A percentile compares a stretch with the other conserved stretches of the same genome.
These are phyloP conservation scores for Herpotrichia juniperi DNA, from an alignment of 2,329 filamentous ascomycete species.

Conservation along the genomic window DNA sequence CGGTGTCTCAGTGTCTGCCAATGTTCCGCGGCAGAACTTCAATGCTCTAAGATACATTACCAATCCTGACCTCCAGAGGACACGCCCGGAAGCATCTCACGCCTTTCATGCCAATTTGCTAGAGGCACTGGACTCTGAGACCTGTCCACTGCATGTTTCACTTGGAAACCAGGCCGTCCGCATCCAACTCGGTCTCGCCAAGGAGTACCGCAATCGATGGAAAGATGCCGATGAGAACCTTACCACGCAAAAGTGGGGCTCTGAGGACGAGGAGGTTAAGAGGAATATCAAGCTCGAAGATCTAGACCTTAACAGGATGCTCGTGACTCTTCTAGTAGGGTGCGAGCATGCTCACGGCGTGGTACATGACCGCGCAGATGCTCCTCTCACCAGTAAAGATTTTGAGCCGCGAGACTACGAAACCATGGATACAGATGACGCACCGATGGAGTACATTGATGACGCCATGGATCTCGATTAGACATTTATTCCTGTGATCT, in stretches of 20 bases:
- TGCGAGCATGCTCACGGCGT: conserved; percentile 62
- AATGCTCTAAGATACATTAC: conserved; percentile 41
- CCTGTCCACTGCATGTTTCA: conserved; percentile 62
- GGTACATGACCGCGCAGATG: conserved; percentile 34
- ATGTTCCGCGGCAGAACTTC: conserved; percentile 23
- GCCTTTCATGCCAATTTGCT: conserved; percentile 75
- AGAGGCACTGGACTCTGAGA: conserved; percentile 61
- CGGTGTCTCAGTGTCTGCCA: conserved; percentile 57
- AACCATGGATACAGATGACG: conserved; percentile 22
- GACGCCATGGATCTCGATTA: conserved; percentile 45
- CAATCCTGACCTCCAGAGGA: conserved; percentile 29
- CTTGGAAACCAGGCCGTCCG: conserved; percentile 63
- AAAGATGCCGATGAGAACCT: conserved; percentile 66
- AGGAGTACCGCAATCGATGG: conserved; percentile 75
- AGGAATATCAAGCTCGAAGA: conserved; percentile 57
- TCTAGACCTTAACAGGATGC: conserved; percentile 67
- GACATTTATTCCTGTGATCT: too few species aligned
- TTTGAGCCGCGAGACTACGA: conserved; percentile 23
- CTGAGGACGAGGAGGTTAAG: conserved; percentile 26
- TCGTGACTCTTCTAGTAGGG: conserved; percentile 62
- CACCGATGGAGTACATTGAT: conserved; percentile 40
- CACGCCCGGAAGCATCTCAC: conserved; percentile 48
- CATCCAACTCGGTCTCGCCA: conserved; percentile 67
- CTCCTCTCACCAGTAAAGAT: conserved; percentile 15
- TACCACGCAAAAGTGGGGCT: conserved; percentile 7